Conservation (phyloP, 371 early-diverging fungal species). For the Mucor mucedo region DNA sequence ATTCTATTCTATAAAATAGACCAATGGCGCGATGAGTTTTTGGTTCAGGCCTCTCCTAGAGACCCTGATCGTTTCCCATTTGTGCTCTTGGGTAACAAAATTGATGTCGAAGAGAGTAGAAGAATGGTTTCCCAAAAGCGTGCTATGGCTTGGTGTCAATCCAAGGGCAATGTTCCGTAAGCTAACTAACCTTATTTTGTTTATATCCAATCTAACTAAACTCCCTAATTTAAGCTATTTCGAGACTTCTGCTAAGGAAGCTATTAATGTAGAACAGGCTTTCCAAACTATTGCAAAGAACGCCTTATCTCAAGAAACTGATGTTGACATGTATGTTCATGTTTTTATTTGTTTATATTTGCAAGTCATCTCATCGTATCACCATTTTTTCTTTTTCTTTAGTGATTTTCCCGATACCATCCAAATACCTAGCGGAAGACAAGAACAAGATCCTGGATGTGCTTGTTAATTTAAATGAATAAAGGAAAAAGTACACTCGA, state of each 20-base stretch:
- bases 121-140: constrained; percentile 94
- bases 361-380: no score
- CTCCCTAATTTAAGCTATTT: constrained; percentile 68
- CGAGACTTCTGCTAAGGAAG: constrained; percentile 97
- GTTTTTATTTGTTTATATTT: neutral
- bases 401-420: constrained; percentile 95
- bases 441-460: constrained; percentile 63
- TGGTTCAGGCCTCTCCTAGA: constrained; percentile 92
- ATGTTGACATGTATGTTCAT: constrained; percentile 76
- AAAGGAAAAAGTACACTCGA: no score
- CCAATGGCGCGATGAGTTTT: constrained; percentile 96
- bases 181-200: constrained; percentile 15
- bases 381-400: constrained; percentile 15
- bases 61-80: constrained; percentile 98
- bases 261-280: constrained; percentile 95
- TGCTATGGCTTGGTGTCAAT: constrained; percentile 94
- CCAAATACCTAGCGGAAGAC: constrained; percentile 78
- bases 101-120: constrained; percentile 93
- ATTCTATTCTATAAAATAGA: constrained; percentile 19
- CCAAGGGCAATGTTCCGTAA: constrained; percentile 93
- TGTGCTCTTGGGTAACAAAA: constrained; percentile 98
- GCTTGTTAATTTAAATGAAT: constrained; percentile 37
- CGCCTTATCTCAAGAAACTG: constrained; percentile 91
- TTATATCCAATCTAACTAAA: neutral
- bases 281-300: constrained; percentile 95